Evolutionary conservation across 768 basidiomycete species (phyloP), one percentile per base, ranked within the genome.

Genomic region (Serendipita sp.): DNA sequence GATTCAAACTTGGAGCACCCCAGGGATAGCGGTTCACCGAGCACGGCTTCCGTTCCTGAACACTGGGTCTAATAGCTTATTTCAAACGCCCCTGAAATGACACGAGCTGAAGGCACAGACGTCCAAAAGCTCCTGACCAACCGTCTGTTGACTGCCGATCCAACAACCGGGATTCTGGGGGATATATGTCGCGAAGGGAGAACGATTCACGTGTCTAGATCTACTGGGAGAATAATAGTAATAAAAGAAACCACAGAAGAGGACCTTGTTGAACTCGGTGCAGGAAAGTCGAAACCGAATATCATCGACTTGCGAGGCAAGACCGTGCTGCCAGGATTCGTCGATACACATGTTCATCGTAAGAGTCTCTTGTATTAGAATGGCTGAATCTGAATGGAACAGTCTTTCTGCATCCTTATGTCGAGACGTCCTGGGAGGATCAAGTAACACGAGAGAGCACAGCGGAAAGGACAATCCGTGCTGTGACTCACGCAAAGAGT

Each of bases 371-470:
- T 18, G 35, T 8, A 30, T 24, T 32, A 11, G 32, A 45, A 41
- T 63, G 63, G 18, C 41, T 18, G 16, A 18, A 48, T 48, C 64
- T 24, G 41, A 66, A 37, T 28, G 41, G 30, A 44, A 18, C 37
- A 83, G 82, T 86, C 35, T 85, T 86, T 68, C 73, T 85, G 3
- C 83, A 84, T 69, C 75, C 82, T 0, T 86, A 84, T 69, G 69
- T 75, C 3, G 84, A 86, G 71, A 78, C 78, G 2, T 75, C 80
- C 4, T 86, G 85, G 84, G 74, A 76, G 15, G 83, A 85, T 69
- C 84, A 86, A 68, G 70, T 84, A 15, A 82, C 79, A 3, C 79
- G 79, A 69, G 84, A 85, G 69, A 78, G 75, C 34, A 70, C 83
- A 3, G 77, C 76, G 2, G 84, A 87, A 69, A 78, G 84, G 16